Conservation (phyloP, 768 basidiomycete species). For the Naganishia randhawae region DNA sequence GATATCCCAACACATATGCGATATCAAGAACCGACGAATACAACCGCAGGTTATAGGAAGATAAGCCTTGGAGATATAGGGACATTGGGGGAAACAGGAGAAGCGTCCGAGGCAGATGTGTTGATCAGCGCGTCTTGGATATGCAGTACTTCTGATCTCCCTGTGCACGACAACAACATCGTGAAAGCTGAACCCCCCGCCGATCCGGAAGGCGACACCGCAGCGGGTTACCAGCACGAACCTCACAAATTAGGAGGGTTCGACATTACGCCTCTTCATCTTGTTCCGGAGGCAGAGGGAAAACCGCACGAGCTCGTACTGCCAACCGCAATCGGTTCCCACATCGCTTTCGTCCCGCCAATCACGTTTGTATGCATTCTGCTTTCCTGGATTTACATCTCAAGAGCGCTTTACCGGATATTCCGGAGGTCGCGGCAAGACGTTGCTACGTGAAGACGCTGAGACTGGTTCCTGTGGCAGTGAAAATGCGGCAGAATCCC, state of each 20-base stretch:
- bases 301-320: background rate
- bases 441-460: background rate
- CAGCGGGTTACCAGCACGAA: too few species aligned
- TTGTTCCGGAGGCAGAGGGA: background rate
- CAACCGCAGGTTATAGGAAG: background rate
- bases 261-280: background rate
- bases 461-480: too few species aligned
- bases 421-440: background rate
- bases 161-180: too few species aligned
- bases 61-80: background rate
- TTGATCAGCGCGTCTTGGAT: background rate
- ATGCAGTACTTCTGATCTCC: background rate
- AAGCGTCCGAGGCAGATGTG: background rate
- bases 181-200: background rate
- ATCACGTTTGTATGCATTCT: background rate
- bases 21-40: slow-evolving; percentile 20
- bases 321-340: background rate
- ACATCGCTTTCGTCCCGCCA: slow-evolving; percentile 1
- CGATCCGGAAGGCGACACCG: too few species aligned
- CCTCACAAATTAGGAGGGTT: too few species aligned
- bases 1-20: slow-evolving; percentile 21
- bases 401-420: slow-evolving; percentile 12
- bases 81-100: background rate
- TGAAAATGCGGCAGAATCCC: too few species aligned
- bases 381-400: background rate